A percentile compares a stretch with the other conserved stretches of the same genome.
Evolutionary conservation across 495 filamentous ascomycete genomes (phyloP).

Genomic region (Geopyxis carbonaria): DNA sequence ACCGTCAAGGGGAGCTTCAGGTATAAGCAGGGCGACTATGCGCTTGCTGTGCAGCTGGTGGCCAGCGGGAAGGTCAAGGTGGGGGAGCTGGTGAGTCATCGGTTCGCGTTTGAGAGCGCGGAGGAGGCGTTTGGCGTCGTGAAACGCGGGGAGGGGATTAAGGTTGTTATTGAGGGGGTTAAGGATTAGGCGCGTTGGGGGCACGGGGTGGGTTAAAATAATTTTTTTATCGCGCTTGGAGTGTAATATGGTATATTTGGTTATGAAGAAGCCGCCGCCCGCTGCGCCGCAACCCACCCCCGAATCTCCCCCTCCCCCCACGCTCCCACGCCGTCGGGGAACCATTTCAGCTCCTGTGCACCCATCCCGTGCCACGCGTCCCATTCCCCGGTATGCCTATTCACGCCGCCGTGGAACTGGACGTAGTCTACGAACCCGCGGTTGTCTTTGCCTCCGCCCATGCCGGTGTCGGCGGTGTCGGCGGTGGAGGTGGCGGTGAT

Average conservation of each 20-base stretch:
- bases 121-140: conserved; percentile 64
- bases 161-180: conserved; percentile 62
- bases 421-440: conserved; percentile 17
- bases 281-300: conserved; percentile 16
- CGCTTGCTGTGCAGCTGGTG: conserved; percentile 56
- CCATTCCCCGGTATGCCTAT: conserved; percentile 16
- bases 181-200: conserved; percentile 30
- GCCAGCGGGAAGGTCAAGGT: conserved; percentile 46
- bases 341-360: conserved; percentile 13
- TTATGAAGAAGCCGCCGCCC: too few species aligned
- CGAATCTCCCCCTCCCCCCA: conserved; percentile 14
- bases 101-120: conserved; percentile 54
- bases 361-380: conserved; percentile 23
- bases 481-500: background rate
- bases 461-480: too few species aligned
- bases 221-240: too few species aligned
- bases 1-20: conserved; percentile 65
- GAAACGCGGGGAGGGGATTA: conserved; percentile 62
- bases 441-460: background rate
- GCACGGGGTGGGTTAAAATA: too few species aligned
- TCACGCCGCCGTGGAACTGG: conserved; percentile 12
- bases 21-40: conserved; percentile 68
- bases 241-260: too few species aligned
- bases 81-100: conserved; percentile 50
- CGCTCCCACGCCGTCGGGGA: conserved; percentile 6